A percentile compares a stretch with the other conserved stretches of the same genome.
Evolutionary conservation across 1,139 yeast genomes (phyloP).

Genomic region (Yamadazyma kanchanaburiensis): DNA sequence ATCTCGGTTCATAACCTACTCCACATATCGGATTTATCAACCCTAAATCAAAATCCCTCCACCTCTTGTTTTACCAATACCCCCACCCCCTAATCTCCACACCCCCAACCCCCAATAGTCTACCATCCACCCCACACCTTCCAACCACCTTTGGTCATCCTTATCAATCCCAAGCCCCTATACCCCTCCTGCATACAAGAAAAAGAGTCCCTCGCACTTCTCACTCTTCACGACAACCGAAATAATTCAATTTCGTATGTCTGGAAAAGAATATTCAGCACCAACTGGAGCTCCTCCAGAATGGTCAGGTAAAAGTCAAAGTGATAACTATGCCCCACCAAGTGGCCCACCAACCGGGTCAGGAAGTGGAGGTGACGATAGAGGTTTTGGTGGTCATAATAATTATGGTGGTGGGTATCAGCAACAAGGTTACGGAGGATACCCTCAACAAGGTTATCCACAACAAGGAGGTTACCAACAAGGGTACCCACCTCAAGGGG

Average conservation of each 20-base stretch:
- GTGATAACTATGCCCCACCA: slow-evolving; percentile 21
- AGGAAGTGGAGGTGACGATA: slow-evolving; percentile 25
- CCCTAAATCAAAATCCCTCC: too few species aligned
- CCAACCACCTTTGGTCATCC: too few species aligned
- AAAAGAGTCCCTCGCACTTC: too few species aligned
- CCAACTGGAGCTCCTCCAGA: slow-evolving; percentile 50
- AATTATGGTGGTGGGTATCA: slow-evolving; percentile 12
- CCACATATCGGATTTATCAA: too few species aligned
- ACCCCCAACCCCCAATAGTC: too few species aligned
- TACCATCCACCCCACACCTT: too few species aligned
- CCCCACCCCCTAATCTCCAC: too few species aligned
- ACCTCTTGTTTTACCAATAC: too few species aligned
- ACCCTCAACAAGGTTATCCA: slow-evolving; percentile 38
- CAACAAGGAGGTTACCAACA: slow-evolving; percentile 42
- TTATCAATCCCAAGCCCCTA: too few species aligned
- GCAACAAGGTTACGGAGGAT: slow-evolving; percentile 24
- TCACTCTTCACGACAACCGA: too few species aligned
- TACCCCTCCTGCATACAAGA: too few species aligned
- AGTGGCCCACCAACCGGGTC: slow-evolving; percentile 29
- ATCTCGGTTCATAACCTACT: too few species aligned
- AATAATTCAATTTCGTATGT: slow-evolving; percentile 7
- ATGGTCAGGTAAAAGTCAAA: slow-evolving; percentile 23
- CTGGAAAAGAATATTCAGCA: slow-evolving; percentile 27
- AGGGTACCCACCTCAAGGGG: slow-evolving; percentile 20
- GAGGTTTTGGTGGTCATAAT: slow-evolving; percentile 20